phyloP scores from a whole-genome alignment of 108 stramenopile species.

The Pseudonitzschia delicatissima region DNA sequence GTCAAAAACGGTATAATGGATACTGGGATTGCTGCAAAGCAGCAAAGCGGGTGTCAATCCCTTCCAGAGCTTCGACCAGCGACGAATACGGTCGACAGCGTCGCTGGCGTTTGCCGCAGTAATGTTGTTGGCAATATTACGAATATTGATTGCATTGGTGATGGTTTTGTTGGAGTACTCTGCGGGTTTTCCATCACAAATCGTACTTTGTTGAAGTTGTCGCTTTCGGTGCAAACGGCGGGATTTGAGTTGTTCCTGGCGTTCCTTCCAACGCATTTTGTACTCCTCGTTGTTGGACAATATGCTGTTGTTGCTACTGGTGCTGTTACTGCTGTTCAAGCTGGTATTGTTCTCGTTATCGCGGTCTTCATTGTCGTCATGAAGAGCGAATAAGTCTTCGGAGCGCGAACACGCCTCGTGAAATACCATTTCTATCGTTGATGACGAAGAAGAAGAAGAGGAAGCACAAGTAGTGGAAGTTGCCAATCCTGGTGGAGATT shows the following conservation, averaged over 20 bases:
- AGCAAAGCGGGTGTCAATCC: constrained; percentile 85
- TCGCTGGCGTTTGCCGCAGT: background rate
- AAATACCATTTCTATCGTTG: constrained; percentile 1
- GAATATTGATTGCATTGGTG: background rate
- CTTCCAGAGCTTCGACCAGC: constrained; percentile 61
- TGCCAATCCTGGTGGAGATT: background rate
- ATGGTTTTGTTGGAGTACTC: background rate
- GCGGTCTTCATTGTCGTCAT: background rate
- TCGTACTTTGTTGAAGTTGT: background rate
- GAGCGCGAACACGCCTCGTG: constrained; percentile 8
- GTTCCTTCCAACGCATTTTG: background rate
- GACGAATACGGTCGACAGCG: too few species aligned
- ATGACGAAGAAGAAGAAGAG: background rate
- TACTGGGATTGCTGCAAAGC: constrained; percentile 91
- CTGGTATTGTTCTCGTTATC: background rate
- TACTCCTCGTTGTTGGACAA: background rate
- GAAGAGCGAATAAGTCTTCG: background rate
- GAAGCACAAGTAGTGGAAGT: background rate
- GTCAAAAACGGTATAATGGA: constrained; percentile 92
- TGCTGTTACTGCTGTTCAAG: background rate
- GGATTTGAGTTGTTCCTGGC: background rate
- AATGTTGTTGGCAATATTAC: background rate
- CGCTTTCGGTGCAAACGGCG: background rate
- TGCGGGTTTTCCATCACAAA: too few species aligned
- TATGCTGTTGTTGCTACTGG: background rate